phyloP scores from a whole-genome alignment of 352 stramenopile genomes.

The Phytophthora hibernalis region DNA sequence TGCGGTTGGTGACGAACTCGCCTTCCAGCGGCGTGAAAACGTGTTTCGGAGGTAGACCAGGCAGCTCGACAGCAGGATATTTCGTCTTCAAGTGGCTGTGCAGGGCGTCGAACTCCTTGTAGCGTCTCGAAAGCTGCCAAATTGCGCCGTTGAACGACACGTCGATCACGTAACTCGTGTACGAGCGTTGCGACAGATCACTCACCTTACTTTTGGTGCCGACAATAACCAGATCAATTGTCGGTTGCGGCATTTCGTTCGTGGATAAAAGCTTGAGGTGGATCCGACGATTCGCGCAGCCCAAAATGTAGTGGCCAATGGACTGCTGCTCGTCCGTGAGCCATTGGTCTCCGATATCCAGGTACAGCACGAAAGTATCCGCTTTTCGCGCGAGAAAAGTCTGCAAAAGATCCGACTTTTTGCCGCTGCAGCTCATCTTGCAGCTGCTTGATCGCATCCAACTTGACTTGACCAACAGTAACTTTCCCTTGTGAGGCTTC shows the following conservation, averaged over 20 bases:
- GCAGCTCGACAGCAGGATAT: conserved; percentile 43
- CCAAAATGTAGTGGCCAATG: conserved; percentile 52
- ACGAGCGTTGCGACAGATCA: conserved; percentile 75
- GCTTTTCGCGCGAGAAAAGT: conserved; percentile 37
- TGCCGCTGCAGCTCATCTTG: conserved; percentile 37
- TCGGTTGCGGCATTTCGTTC: conserved; percentile 71
- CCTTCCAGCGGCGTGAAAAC: conserved; percentile 74
- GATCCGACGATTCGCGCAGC: conserved; percentile 37
- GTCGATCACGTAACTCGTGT: conserved; percentile 77
- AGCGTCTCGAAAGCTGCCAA: conserved; percentile 75
- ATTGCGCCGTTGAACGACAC: conserved; percentile 72
- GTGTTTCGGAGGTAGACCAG: conserved; percentile 66
- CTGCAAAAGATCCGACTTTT: conserved; percentile 12
- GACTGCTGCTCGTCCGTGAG: conserved; percentile 60
- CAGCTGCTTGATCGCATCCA: conserved; percentile 63
- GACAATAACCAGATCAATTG: conserved; percentile 63
- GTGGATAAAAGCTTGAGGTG: conserved; percentile 44
- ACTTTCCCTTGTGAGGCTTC: conserved; percentile 43
- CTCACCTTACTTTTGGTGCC: conserved; percentile 82
- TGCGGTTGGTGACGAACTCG: conserved; percentile 65
- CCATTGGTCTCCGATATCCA: conserved; percentile 49
- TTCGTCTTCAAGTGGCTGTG: conserved; percentile 48
- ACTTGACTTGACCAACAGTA: conserved; percentile 62
- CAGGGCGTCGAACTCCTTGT: conserved; percentile 68
- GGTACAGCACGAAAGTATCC: conserved; percentile 60